Conservation (phyloP, 1,139 yeast genomes). For the Pichia inconspicua region DNA sequence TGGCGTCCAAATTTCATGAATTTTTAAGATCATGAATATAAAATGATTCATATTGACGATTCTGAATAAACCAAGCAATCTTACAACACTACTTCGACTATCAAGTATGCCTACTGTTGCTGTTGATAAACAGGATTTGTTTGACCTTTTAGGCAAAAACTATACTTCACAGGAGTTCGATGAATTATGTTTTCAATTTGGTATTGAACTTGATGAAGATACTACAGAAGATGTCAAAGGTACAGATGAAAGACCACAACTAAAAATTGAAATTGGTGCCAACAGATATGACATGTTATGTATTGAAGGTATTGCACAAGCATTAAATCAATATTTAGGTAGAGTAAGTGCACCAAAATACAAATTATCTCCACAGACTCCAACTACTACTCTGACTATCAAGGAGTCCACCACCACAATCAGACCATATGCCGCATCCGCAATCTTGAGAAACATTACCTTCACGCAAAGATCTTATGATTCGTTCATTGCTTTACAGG, state of each 20-base stretch:
- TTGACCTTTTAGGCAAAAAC: slow-evolving; percentile 65
- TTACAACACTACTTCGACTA: background rate
- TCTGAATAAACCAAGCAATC: too few species aligned
- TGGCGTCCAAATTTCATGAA: background rate
- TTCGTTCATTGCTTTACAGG: slow-evolving; percentile 93
- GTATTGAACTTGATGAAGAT: slow-evolving; percentile 96
- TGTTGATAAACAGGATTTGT: slow-evolving; percentile 89
- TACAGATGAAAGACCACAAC: slow-evolving; percentile 85
- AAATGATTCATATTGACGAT: background rate
- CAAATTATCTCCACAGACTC: slow-evolving; percentile 51
- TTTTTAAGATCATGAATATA: too few species aligned
- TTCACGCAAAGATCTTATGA: slow-evolving; percentile 83
- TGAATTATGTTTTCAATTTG: slow-evolving; percentile 94
- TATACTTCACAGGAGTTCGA: slow-evolving; percentile 92
- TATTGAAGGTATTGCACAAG: slow-evolving; percentile 95
- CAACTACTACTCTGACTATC: slow-evolving; percentile 61
- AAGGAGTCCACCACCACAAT: slow-evolving; percentile 62
- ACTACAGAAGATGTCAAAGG: slow-evolving; percentile 71
- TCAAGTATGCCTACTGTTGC: slow-evolving; percentile 79
- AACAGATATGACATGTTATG: slow-evolving; percentile 97
- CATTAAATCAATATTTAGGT: slow-evolving; percentile 85
- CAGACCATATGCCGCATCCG: slow-evolving; percentile 94
- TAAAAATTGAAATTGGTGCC: slow-evolving; percentile 96
- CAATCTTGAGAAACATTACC: slow-evolving; percentile 73
- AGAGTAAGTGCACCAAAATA: slow-evolving; percentile 57